These are phyloP conservation scores for Parachaetomium inaequale DNA, from an alignment of 495 filamentous ascomycete species.

Conservation along the genomic window DNA sequence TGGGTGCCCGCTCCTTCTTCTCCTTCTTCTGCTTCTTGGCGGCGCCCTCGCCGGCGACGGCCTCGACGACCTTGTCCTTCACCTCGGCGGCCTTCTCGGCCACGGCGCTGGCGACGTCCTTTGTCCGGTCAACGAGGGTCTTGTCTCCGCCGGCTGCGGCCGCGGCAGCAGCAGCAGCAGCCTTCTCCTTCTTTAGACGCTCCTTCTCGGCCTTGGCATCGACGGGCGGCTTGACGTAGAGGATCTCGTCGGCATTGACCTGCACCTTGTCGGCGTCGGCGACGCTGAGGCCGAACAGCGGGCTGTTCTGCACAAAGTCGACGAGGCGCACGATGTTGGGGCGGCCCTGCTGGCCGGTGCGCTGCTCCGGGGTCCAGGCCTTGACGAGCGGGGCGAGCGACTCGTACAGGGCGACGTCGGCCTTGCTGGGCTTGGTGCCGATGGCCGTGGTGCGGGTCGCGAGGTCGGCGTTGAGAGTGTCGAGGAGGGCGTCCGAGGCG, in stretches of 20 bases:
- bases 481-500: slow-evolving; percentile 63
- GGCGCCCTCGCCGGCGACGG: slow-evolving; percentile 31
- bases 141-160: slow-evolving; percentile 40
- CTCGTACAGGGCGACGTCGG: slow-evolving; percentile 83
- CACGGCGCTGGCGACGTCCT: slow-evolving; percentile 43
- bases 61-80: slow-evolving; percentile 33
- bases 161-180: slow-evolving; percentile 50
- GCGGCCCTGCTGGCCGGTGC: slow-evolving; percentile 83
- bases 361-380: slow-evolving; percentile 79
- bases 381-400: slow-evolving; percentile 73
- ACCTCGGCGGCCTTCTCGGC: slow-evolving; percentile 48
- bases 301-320: slow-evolving; percentile 91
- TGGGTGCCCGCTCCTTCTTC: slow-evolving; percentile 77
- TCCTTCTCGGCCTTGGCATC: slow-evolving; percentile 88
- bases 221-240: slow-evolving; percentile 74
- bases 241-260: slow-evolving; percentile 74
- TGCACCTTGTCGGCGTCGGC: slow-evolving; percentile 71
- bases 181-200: slow-evolving; percentile 82
- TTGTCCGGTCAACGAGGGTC: slow-evolving; percentile 51
- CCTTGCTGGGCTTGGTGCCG: slow-evolving; percentile 84
- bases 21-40: slow-evolving; percentile 50
- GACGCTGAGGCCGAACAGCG: slow-evolving; percentile 68
- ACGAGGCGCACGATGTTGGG: slow-evolving; percentile 88
- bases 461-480: slow-evolving; percentile 78
- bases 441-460: slow-evolving; percentile 84